Evolutionary conservation across 1,284 basidiomycete species (phyloP), one percentile per base, ranked within the genome.

Genomic region (Cutaneotrichosporon sp.): DNA sequence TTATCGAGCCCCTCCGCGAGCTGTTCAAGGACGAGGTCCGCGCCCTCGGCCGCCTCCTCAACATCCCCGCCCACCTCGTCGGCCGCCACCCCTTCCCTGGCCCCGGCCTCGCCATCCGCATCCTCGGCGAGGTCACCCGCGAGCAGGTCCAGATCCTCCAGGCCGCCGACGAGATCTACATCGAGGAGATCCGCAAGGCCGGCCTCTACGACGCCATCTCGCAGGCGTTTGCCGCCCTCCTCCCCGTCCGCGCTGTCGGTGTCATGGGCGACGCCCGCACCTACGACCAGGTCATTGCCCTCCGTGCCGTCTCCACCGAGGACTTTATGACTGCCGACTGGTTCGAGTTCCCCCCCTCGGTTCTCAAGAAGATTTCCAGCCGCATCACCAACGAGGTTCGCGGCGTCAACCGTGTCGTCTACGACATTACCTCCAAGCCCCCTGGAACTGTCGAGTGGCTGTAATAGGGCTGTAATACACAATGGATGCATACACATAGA

Each of bases 21-120:
- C 84, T 99, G 25, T 99, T 99, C 87, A 99, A 99, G 84, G 94
- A 99, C 79, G 97, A 99, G 81, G 97, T 99, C 52, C 89, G 97
- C 60, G 90, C 89, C 0, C 86, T 99, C 58, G 97, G 97, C 58
- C 87, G 90, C 62, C 84, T 99, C 20, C 86, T 99, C 58, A 85
- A 86, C 63, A 99, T 99, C 71, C 95, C 97, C 31, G 88, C 88
- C 5, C 92, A 92, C 67, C 86, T 99, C 47, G 95, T 99, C 31
- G 91, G 93, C 67, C 87, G 97, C 8, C 97, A 99, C 80, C 97
- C 97, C n/a, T 99, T 99, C 88, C 97, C 97, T 22, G 97, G 95
- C 2, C 97, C 97, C 3, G 97, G 95, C 58, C 88, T 99, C 50
- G 95, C 97, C n/a, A 99, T 99, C 76, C 92, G 97, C 46, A 99